Evolutionary conservation across 306 rosid genomes (phyloP), one percentile per base, ranked within the genome.

Genomic region (Prunus padus): DNA sequence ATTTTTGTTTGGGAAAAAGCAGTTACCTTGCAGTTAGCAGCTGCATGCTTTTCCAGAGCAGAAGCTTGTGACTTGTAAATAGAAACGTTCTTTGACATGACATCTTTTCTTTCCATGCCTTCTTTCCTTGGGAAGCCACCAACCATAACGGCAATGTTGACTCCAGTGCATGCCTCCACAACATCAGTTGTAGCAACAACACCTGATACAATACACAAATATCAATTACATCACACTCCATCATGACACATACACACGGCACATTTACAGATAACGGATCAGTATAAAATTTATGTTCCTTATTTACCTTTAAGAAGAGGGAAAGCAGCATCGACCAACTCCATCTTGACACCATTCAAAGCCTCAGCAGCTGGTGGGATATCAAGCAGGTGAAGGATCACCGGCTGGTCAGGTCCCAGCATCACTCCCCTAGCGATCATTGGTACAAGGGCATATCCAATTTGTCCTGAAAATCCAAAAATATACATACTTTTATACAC

Each of bases 81-180:
- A 16, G 98, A 88, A 50, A 96, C 98, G 67, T 96, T 96, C 82
- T 92, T 92, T 2, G 98, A 67, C 99, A 96, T 96, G 78, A 96
- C 98, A 51, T 96, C 98, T 76, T 96, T 96, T 80, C 99, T 90
- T 75, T 92, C 99, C 98, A 96, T 96, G 62, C 99, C 97, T 84
- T 96, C 99, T 72, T 96, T 96, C 80, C 99, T 92, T 3, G 99
- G 98, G 87, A 96, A 96, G 30, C 99, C 99, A 85, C 99, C 99
- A 82, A 96, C 98, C 99, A 96, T 90, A 47, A 92, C 89, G 2
- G 98, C 98, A 78, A 96, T 63, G 55, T 68, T 92, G 74, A 96
- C 98, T 60, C 98, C 98, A 19, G 92, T 85, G 90, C 99, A 96
- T 19, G 91, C 99, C 88, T 96, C 98, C 28, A 92, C 92, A 79